Base-by-base conservation (phyloP, 441 rosid species). In the Populus hybrid region DNA sequence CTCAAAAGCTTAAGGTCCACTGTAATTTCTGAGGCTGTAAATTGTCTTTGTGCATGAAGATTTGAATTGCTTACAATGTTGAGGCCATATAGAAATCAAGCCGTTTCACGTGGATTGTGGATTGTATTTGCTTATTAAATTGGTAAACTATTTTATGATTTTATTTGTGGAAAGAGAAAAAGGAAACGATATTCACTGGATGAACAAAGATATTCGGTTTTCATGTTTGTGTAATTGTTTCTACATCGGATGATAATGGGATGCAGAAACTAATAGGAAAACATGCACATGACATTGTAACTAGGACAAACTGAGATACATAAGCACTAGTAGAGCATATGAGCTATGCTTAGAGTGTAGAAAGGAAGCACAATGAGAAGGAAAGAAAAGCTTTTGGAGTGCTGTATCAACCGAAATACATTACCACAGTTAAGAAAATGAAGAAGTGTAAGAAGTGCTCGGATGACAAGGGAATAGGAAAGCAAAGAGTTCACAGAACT, bases 1-100 rank as follows among this genome's bases (percentile, higher is more conserved):
- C 89, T 74, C 93, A 90, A 78, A 92, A 88, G 89, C 92, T 94
- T 79, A 84, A 83, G 83, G 74, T 92, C 78, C 88, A 84, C 34
- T 81, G 79, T 78, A 85, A 83, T 50, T 76, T 72, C 69, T 85
- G 81, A 83, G 81, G 73, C 81, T 82, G 83, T 79, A 75, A 36
- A 57, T 71, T 76, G 64, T 79, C 77, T 70, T 70, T 78, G 26
- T 74, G 78, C 73, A 72, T 67, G 75, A 76, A 73, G 46, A 50
- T 57, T 59, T 59, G 19, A 59, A 69, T 50, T 74, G 26, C 69
- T 70, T 75, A 67, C 50, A 59, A 70, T 78, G 71, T 73, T 76
- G 53, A 81, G 72, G 67, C 73, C 42, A 23, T 80, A 42, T 57
- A 53, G 65, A 57, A 38, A 42, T 69, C 59, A 67, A 16, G 32